phyloP scores from a whole-genome alignment of 371 early-diverging fungal species.

The Hamiltosporidium tvaerminnensis region DNA sequence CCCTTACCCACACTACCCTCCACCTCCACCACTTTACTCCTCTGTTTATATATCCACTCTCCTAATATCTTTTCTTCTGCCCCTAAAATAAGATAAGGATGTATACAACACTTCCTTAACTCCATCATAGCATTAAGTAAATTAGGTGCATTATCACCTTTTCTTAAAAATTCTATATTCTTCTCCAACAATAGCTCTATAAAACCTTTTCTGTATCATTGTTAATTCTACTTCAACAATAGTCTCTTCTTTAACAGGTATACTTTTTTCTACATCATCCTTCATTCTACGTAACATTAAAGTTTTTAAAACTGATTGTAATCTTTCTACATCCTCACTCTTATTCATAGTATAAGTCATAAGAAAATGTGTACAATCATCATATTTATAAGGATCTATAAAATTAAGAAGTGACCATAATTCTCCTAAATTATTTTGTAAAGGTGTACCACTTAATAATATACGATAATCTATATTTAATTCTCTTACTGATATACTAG shows the following conservation, averaged over 20 bases:
- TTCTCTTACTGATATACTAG: conserved; percentile 57
- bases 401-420: conserved; percentile 75
- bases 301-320: conserved; percentile 86
- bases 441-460: conserved; percentile 70
- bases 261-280: conserved; percentile 77
- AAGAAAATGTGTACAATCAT: conserved; percentile 30
- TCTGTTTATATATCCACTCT: neutral
- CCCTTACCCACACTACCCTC: conserved; percentile 5
- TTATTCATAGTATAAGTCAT: conserved; percentile 56
- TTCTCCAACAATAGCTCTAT: conserved; percentile 10
- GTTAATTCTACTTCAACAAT: conserved; percentile 67
- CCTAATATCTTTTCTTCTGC: conserved; percentile 65
- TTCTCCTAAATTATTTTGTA: conserved; percentile 74
- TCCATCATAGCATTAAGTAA: conserved; percentile 56
- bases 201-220: conserved; percentile 59
- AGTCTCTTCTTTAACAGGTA: conserved; percentile 63
- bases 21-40: neutral
- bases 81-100: conserved; percentile 65
- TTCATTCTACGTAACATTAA: conserved; percentile 93
- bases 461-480: conserved; percentile 61
- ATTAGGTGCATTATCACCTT: conserved; percentile 63
- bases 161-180: neutral
- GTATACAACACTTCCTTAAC: conserved; percentile 68
- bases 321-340: conserved; percentile 72
- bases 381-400: conserved; percentile 64